These are phyloP conservation scores for Aspergillus sparsus DNA, from an alignment of 495 filamentous ascomycete genomes.

Conservation along the genomic window DNA sequence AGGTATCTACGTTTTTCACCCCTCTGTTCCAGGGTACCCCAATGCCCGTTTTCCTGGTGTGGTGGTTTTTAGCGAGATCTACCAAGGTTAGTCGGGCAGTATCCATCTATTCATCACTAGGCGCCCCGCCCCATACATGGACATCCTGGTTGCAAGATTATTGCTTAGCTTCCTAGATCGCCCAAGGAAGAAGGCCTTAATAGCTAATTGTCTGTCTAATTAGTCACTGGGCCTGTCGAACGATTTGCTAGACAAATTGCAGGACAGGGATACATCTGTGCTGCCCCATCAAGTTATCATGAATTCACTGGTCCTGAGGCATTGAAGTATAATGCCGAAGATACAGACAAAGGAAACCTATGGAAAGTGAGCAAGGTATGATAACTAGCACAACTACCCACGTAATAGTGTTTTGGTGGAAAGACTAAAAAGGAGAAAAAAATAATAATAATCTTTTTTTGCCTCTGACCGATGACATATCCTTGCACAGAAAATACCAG, in stretches of 20 bases:
- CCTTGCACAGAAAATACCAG: slow-evolving; percentile 64
- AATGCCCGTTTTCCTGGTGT: slow-evolving; percentile 90
- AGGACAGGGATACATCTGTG: slow-evolving; percentile 91
- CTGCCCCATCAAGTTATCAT: slow-evolving; percentile 87
- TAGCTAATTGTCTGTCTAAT: neutral
- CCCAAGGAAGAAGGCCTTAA: neutral
- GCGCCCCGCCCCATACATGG: too few species aligned
- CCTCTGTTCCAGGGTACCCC: slow-evolving; percentile 78
- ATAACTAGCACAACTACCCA: neutral
- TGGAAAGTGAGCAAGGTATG: slow-evolving; percentile 78
- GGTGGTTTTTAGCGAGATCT: slow-evolving; percentile 91
- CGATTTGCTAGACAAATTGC: slow-evolving; percentile 92
- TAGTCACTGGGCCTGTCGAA: slow-evolving; percentile 89
- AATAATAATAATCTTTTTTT: neutral
- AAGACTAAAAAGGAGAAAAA: too few species aligned
- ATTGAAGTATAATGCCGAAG: slow-evolving; percentile 81
- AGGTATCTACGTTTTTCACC: slow-evolving; percentile 92
- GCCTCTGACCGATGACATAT: slow-evolving; percentile 12
- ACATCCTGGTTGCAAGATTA: too few species aligned
- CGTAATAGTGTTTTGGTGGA: neutral
- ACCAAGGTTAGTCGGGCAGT: slow-evolving; percentile 66
- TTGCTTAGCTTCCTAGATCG: neutral
- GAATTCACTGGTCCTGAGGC: slow-evolving; percentile 88
- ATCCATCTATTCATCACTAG: too few species aligned
- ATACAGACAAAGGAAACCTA: slow-evolving; percentile 83